A percentile compares a stretch with the other conserved stretches of the same genome.
Evolutionary conservation across 352 stramenopile species (phyloP).

Genomic region (Globisporangium acanthophoron): DNA sequence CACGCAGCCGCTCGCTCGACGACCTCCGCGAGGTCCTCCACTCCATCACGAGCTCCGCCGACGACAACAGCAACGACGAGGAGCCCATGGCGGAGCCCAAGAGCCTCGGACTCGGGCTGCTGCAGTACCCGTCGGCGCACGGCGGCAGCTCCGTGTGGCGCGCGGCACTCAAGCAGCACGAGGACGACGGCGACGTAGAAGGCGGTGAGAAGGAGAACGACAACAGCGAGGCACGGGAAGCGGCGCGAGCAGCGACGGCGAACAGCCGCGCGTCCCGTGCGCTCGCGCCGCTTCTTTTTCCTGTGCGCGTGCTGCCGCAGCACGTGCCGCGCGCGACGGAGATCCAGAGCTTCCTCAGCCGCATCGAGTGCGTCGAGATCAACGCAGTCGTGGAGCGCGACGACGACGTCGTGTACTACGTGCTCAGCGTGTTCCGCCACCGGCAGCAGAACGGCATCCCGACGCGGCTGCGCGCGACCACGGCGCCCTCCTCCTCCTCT

Average conservation of each 20-base stretch:
- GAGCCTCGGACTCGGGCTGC: slow-evolving; percentile 1
- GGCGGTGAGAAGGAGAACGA: not conserved
- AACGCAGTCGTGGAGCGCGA: slow-evolving; percentile 40
- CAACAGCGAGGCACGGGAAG: not conserved
- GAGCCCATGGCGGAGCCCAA: not conserved
- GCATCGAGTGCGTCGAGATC: slow-evolving; percentile 58
- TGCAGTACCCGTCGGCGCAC: slow-evolving; percentile 1
- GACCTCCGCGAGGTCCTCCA: not conserved
- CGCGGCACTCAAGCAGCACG: not conserved
- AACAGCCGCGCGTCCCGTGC: slow-evolving; percentile 18
- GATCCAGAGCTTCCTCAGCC: slow-evolving; percentile 45
- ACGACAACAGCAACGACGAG: not conserved
- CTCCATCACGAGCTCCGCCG: not conserved
- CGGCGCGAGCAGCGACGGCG: slow-evolving; percentile 12
- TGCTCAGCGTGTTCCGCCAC: slow-evolving; percentile 56
- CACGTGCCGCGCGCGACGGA: slow-evolving; percentile 49
- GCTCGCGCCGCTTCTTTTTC: slow-evolving; percentile 38
- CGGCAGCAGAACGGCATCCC: slow-evolving; percentile 48
- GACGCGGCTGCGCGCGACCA: slow-evolving; percentile 12
- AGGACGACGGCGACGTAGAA: no score
- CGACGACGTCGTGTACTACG: slow-evolving; percentile 45
- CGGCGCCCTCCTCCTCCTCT: not conserved
- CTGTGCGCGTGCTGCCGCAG: slow-evolving; percentile 37
- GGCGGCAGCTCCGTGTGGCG: not conserved
- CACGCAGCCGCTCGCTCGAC: not conserved